Conservation (phyloP, 2,329 filamentous ascomycete genomes). For the Plenodomus lindquistii region DNA sequence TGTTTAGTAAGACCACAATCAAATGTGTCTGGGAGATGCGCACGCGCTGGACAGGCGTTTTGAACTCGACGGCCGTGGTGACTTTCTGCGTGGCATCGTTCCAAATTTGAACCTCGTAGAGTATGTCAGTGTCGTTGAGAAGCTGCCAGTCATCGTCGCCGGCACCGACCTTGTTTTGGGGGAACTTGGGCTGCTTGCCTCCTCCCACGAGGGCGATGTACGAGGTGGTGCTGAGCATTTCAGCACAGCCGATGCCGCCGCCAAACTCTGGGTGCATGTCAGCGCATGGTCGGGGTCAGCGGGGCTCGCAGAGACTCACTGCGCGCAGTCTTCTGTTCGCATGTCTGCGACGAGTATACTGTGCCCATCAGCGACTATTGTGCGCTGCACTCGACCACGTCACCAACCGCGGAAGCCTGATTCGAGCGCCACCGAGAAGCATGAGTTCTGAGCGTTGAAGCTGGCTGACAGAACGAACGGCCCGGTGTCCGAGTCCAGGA, state of each 20-base stretch:
- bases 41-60: conserved; percentile 78
- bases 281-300: conserved; percentile 7
- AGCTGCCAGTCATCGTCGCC: conserved; percentile 31
- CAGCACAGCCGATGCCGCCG: conserved; percentile 77
- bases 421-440: conserved; percentile 85
- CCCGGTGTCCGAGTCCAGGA: conserved; percentile 76
- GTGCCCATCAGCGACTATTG: conserved; percentile 13
- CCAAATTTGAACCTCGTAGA: conserved; percentile 76
- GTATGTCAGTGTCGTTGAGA: conserved; percentile 31
- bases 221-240: conserved; percentile 86
- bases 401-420: conserved; percentile 79
- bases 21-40: conserved; percentile 76
- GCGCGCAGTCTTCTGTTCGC: conserved; percentile 36
- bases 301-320: conserved; percentile 14
- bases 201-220: conserved; percentile 90
- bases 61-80: conserved; percentile 75
- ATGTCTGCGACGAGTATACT: conserved; percentile 39
- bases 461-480: conserved; percentile 79
- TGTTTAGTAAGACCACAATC: conserved; percentile 79
- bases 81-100: conserved; percentile 80
- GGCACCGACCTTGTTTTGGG: conserved; percentile 73
- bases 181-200: conserved; percentile 81
- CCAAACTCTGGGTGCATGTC: conserved; percentile 34
- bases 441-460: conserved; percentile 83
- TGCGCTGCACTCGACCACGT: conserved; percentile 7